These are phyloP conservation scores for Pseudogymnoascus sp. DNA, from an alignment of 2,329 filamentous ascomycete genomes.

Conservation along the genomic window DNA sequence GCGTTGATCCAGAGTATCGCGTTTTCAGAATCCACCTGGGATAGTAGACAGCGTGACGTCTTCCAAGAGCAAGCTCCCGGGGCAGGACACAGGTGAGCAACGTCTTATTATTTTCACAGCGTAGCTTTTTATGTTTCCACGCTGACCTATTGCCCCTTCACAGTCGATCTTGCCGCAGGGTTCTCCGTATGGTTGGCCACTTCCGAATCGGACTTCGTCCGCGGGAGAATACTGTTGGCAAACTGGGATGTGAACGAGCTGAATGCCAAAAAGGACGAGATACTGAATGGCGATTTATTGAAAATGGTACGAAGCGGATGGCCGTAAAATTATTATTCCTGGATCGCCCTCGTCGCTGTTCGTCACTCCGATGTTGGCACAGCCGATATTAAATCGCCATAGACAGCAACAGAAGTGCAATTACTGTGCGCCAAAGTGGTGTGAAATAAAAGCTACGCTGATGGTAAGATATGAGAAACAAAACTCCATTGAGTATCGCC, in stretches of 20 bases:
- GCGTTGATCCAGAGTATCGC: constrained; percentile 10
- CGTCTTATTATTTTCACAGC: neutral
- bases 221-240: constrained; percentile 31
- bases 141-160: neutral
- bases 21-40: constrained; percentile 12
- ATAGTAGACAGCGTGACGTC: constrained; percentile 13
- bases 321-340: neutral
- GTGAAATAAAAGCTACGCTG: neutral
- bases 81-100: neutral
- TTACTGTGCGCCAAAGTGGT: neutral
- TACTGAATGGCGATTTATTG: neutral
- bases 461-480: neutral
- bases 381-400: neutral
- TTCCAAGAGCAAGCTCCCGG: neutral
- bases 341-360: neutral
- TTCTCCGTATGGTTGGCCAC: constrained; percentile 31
- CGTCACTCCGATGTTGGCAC: neutral
- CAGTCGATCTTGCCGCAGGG: neutral
- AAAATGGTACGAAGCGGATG: neutral
- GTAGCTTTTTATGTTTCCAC: neutral
- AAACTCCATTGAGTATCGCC: neutral
- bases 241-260: constrained; percentile 38
- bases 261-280: constrained; percentile 11
- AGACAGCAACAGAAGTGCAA: neutral
- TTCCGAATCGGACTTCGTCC: constrained; percentile 32